A percentile compares a stretch with the other conserved stretches of the same genome.
These are phyloP conservation scores for Citeromyces matritensis DNA, from an alignment of 805 yeast genomes.

Conservation along the genomic window DNA sequence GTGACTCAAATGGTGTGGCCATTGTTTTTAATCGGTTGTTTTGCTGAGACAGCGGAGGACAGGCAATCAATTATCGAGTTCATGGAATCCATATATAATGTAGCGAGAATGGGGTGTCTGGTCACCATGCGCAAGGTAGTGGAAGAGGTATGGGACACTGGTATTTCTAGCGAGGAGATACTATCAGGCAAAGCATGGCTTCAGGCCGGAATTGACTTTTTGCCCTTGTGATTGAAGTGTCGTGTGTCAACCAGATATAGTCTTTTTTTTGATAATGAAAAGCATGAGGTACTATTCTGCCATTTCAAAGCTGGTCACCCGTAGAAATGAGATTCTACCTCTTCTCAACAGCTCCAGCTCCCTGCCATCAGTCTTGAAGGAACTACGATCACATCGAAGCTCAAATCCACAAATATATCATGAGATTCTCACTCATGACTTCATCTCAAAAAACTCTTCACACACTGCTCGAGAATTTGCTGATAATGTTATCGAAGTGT, in stretches of 20 bases:
- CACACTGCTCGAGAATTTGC: too few species aligned
- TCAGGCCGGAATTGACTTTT: slow-evolving; percentile 32
- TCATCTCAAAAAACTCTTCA: too few species aligned
- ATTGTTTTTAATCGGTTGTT: slow-evolving; percentile 31
- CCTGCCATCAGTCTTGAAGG: background rate
- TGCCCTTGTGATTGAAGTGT: slow-evolving; percentile 15
- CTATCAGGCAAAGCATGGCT: slow-evolving; percentile 28
- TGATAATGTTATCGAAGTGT: too few species aligned
- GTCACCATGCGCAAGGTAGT: slow-evolving; percentile 24
- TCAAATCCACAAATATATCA: too few species aligned
- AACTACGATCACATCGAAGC: background rate
- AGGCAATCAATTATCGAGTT: slow-evolving; percentile 13
- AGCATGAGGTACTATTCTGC: too few species aligned
- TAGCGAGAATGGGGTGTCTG: slow-evolving; percentile 40
- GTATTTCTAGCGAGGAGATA: slow-evolving; percentile 24
- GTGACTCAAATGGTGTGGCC: slow-evolving; percentile 58
- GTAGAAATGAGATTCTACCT: too few species aligned
- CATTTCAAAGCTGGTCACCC: too few species aligned
- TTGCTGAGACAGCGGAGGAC: slow-evolving; percentile 19
- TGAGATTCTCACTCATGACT: too few species aligned
- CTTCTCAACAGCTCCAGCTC: too few species aligned
- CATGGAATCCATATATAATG: slow-evolving; percentile 25
- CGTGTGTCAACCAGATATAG: too few species aligned
- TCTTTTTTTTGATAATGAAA: too few species aligned
- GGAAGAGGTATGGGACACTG: slow-evolving; percentile 29